phyloP scores from a whole-genome alignment of 2,329 filamentous ascomycete genomes.

The Immersiporthe knoxdaviesiana region DNA sequence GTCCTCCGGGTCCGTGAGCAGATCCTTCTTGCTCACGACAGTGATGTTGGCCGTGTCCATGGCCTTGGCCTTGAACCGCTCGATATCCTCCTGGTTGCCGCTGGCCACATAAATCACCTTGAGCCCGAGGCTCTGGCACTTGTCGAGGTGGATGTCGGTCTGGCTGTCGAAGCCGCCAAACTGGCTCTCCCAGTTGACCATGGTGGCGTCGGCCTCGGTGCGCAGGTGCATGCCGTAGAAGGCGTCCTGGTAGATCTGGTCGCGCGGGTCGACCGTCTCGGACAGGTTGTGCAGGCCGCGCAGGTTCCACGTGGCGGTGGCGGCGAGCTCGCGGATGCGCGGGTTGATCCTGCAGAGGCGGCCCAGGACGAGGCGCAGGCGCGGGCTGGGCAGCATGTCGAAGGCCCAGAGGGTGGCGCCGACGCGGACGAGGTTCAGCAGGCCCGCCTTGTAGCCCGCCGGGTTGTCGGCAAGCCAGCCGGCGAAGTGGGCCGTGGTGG shows the following conservation, averaged over 20 bases:
- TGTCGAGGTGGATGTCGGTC: constrained; percentile 9
- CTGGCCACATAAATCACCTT: constrained; percentile 18
- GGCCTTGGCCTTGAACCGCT: constrained; percentile 6
- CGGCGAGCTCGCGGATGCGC: constrained; percentile 14
- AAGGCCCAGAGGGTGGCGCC: constrained; percentile 16
- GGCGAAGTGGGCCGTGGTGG: background rate
- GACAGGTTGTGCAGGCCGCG: constrained; percentile 2
- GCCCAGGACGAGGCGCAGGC: constrained; percentile 9
- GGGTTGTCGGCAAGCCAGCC: constrained; percentile 24
- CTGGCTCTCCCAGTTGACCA: background rate
- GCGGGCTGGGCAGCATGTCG: constrained; percentile 10
- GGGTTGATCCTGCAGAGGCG: constrained; percentile 19
- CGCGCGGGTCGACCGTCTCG: background rate
- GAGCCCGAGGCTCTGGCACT: constrained; percentile 10
- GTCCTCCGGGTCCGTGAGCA: background rate
- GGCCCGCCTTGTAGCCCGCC: constrained; percentile 24
- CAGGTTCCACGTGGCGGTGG: constrained; percentile 10
- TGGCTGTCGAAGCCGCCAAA: constrained; percentile 11
- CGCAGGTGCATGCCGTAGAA: constrained; percentile 22
- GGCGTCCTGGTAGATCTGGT: constrained; percentile 14
- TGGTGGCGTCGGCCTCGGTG: constrained; percentile 23
- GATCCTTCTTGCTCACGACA: constrained; percentile 15
- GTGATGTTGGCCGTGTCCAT: constrained; percentile 1
- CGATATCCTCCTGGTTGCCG: constrained; percentile 15
- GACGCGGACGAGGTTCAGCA: constrained; percentile 31